Base-by-base conservation (phyloP, 441 rosid genomes). In the Erysimum cheiri region DNA sequence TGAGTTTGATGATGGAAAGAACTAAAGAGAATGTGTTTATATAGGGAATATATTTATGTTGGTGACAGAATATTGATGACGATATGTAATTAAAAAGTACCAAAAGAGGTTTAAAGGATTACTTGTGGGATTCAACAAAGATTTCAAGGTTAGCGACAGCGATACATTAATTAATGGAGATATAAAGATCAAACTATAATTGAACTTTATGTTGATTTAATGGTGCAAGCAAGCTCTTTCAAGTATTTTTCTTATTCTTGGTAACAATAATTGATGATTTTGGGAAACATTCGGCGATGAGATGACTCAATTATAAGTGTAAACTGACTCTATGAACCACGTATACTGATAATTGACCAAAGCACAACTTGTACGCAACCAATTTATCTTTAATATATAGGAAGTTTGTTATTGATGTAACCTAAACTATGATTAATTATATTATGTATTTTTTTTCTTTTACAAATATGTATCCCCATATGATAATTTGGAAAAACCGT, bases 321-420 rank as follows among this genome's bases (percentile, higher is more conserved):
- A 46, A 47, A 28, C 8, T 19, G 22, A 71, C 60, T 9, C 3
- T 1, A 48, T 11, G 50, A 52, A 39, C 53, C 67, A 59, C 44
- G 22, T 12, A 40, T 29, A 17, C 33, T 60, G 36, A 32, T 43
- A 44, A 19, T 67, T 67, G 32, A 55, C 14, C 29, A 55, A 54
- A 72, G 8, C 76, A 64, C 39, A 72, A 57, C 76, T 64, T 72
- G 76, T 64, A 64, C 71, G 71, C 60, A 72, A 72, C 64, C 3
- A 44, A n/a, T 46, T 15, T 26, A 19, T 29, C 55, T 72, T 3
- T 22, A 37, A 12, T 17, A 29, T n/a, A n/a, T n/a, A n/a, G 13
- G 19, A 47, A 72, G 53, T 72, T 13, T 46, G 7, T 64, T 35
- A 54, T 71, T 54, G 33, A 54, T 54, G 13, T 33, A 8, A 54